Base-by-base conservation (phyloP, 2,329 filamentous ascomycete species). In the Neonectria hederae region DNA sequence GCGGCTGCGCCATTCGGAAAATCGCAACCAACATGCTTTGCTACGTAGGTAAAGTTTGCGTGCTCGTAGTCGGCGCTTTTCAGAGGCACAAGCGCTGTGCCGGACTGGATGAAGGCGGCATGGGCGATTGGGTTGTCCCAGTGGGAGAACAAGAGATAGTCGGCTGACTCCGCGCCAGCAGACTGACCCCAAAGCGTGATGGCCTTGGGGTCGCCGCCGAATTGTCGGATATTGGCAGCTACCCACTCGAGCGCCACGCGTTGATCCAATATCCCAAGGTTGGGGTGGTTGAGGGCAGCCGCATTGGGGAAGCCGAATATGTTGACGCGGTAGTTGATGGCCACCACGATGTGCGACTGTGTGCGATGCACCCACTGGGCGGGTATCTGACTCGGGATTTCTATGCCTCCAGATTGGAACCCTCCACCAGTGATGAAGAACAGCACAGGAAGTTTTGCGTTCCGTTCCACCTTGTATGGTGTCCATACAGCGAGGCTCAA, bases 71-170 rank as follows among this genome's bases (percentile, higher is more conserved):
- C 77, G 8, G 57, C 54, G 8, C 64, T 73, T 2, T 72, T 66
- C 5, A 72, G 66, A 14, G 71, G 75, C 2, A 75, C 75, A 19
- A 76, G 74, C 4, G 78, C 80, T 5, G 76, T 79, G 28, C 75
- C 83, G 55, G 80, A 81, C 51, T 83, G 77, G 54, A 82, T 67
- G 60, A 81, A 80, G 43, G 80, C 76, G 4, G 76, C 80, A 8
- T 76, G 70, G 1, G 80, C 79, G 43, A 85, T 82, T 4, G 83
- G 82, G 59, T 85, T 78, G 5, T 83, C 74, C 21, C 74, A 66
- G 82, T 77, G 84, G 11, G 82, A 54, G 21, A 54, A 92, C 22
- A 92, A 79, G 1, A 87, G 80, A 84, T 92, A 91, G 65, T 93
- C 91, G 71, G 92, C 86, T 54, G 89, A 84, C 2, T 91, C 89